A percentile compares a stretch with the other conserved stretches of the same genome.
phyloP scores from a whole-genome alignment of 78 protist genomes.

The Dictyostelium discoideum region dicty_2.7 NC_007089.4:5571501-5572000 shows the following conservation, averaged over 20 bases:
- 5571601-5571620: too few relatives aligned
- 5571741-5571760: too few relatives aligned
- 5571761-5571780: too few relatives aligned
- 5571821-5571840: too few relatives aligned
- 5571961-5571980: not conserved
- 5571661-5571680: not conserved
- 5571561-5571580: constrained; percentile 39
- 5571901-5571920: not conserved
- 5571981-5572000: not conserved
- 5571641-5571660: not conserved
- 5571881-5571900: not conserved
- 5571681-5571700: too few relatives aligned
- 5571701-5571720: too few relatives aligned
- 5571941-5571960: not conserved
- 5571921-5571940: not conserved
- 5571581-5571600: constrained; percentile 38
- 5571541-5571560: constrained; percentile 67
- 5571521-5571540: constrained; percentile 35
- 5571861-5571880: too few relatives aligned
- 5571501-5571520: not conserved
- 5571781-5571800: not conserved
- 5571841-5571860: too few relatives aligned
- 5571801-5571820: too few relatives aligned
- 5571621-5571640: not conserved
- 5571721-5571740: too few relatives aligned